These are phyloP conservation scores for Aspergillus biplanus DNA, from an alignment of 495 filamentous ascomycete species.

Conservation along the genomic window DNA sequence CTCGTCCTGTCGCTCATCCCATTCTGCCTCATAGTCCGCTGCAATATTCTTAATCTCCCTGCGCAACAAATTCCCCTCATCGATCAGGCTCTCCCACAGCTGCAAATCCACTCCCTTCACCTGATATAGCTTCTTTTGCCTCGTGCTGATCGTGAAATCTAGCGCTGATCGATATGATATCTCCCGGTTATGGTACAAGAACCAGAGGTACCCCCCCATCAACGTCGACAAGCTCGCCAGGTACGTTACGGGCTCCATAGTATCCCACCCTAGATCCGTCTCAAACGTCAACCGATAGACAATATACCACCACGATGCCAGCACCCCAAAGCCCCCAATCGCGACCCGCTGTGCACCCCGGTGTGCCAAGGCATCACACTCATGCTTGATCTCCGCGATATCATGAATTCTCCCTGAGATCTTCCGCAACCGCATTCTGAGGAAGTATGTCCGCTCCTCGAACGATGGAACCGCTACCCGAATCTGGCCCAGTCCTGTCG, in stretches of 20 bases:
- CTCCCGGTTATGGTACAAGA: conserved; percentile 90
- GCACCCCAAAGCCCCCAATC: conserved; percentile 71
- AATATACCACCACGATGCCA: conserved; percentile 77
- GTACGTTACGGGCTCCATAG: conserved; percentile 91
- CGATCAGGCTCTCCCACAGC: conserved; percentile 78
- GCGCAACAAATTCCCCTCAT: conserved; percentile 78
- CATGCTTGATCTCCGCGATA: conserved; percentile 72
- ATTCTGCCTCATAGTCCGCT: conserved; percentile 90
- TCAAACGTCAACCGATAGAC: conserved; percentile 81
- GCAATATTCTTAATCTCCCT: conserved; percentile 82
- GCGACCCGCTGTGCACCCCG: conserved; percentile 77
- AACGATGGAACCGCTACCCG: conserved; percentile 83
- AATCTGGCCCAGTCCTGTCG: conserved; percentile 62
- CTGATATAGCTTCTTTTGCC: conserved; percentile 79
- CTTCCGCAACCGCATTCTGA: conserved; percentile 74
- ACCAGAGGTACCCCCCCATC: conserved; percentile 92
- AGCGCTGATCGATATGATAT: conserved; percentile 83
- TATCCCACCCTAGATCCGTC: conserved; percentile 83
- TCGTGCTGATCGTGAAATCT: conserved; percentile 78
- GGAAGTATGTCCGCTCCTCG: conserved; percentile 84
- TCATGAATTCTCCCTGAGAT: conserved; percentile 66
- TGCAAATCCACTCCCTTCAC: conserved; percentile 71
- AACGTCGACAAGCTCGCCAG: conserved; percentile 79
- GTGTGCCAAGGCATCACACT: conserved; percentile 81
- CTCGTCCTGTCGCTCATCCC: conserved; percentile 82